These are phyloP conservation scores for Prunus mume DNA, from an alignment of 306 rosid genomes.

Conservation along the genomic window DNA sequence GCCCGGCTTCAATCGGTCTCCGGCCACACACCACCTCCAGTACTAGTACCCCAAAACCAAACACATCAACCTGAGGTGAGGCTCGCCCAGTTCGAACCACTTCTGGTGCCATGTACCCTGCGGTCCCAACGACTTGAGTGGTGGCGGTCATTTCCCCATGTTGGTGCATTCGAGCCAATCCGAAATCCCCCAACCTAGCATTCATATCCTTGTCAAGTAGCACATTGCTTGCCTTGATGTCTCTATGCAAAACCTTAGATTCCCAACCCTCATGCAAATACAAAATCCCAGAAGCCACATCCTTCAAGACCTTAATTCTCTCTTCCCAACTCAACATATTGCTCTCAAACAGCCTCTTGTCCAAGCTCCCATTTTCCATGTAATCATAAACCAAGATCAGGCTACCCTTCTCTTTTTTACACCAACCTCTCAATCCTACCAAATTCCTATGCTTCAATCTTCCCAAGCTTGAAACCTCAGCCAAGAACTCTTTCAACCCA, in stretches of 20 bases:
- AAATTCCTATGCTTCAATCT: conserved; percentile 65
- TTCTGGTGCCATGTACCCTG: conserved; percentile 66
- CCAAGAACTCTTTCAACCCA: conserved; percentile 65
- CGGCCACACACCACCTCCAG: conserved; percentile 57
- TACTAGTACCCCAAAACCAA: conserved; percentile 58
- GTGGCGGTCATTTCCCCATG: conserved; percentile 39
- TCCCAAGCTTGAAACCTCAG: conserved; percentile 67
- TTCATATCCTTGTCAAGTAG: conserved; percentile 64
- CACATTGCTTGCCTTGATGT: conserved; percentile 65
- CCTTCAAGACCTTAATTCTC: conserved; percentile 47
- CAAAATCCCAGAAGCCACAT: conserved; percentile 52
- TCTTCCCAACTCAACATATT: conserved; percentile 48
- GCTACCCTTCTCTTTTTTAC: conserved; percentile 49
- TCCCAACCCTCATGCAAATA: conserved; percentile 81
- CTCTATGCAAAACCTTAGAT: conserved; percentile 62
- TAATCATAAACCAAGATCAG: conserved; percentile 63
- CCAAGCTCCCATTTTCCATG: conserved; percentile 65
- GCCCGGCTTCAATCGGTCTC: conserved; percentile 55
- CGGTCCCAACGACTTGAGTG: conserved; percentile 56
- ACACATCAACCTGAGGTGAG: conserved; percentile 47
- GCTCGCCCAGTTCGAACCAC: conserved; percentile 48
- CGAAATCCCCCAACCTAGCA: conserved; percentile 60
- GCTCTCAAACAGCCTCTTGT: conserved; percentile 50
- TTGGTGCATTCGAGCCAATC: conserved; percentile 56
- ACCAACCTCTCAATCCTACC: conserved; percentile 73